Conservation (phyloP, 495 filamentous ascomycete species). For the Aspergillus conjunctus region DNA sequence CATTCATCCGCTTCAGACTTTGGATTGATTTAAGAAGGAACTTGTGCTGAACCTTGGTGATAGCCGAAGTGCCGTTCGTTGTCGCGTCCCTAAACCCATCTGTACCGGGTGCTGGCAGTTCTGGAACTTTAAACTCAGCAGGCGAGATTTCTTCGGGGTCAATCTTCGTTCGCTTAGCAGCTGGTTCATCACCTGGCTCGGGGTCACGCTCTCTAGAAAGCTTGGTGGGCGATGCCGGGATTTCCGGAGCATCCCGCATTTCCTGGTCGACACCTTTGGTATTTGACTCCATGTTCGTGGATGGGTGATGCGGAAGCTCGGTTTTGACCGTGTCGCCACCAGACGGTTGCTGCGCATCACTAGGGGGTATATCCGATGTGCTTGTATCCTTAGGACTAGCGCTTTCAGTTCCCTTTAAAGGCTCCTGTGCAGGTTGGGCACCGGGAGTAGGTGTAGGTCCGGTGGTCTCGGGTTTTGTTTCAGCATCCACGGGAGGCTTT, state of each 20-base stretch:
- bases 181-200: conserved; percentile 70
- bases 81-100: conserved; percentile 20
- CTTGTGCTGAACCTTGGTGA: conserved; percentile 61
- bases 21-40: conserved; percentile 57
- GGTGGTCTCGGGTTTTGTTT: conserved; percentile 13
- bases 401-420: conserved; percentile 18
- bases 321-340: conserved; percentile 27
- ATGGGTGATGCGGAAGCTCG: conserved; percentile 43
- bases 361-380: conserved; percentile 11
- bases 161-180: conserved; percentile 75
- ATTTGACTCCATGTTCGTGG: conserved; percentile 15
- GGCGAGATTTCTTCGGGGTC: conserved; percentile 39
- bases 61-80: conserved; percentile 29
- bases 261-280: conserved; percentile 10
- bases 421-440: conserved; percentile 2
- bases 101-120: conserved; percentile 34
- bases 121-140: conserved; percentile 42
- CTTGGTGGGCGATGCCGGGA: conserved; percentile 54
- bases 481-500: conserved; percentile 21
- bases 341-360: conserved; percentile 15
- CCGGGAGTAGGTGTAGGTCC: conserved; percentile 11
- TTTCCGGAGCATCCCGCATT: conserved; percentile 5
- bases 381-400: conserved; percentile 28
- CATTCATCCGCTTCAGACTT: conserved; percentile 79
- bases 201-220: conserved; percentile 69